Evolutionary conservation across 2,329 filamentous ascomycete species (phyloP).

Genomic region (Botrytis pseudocinerea): DNA sequence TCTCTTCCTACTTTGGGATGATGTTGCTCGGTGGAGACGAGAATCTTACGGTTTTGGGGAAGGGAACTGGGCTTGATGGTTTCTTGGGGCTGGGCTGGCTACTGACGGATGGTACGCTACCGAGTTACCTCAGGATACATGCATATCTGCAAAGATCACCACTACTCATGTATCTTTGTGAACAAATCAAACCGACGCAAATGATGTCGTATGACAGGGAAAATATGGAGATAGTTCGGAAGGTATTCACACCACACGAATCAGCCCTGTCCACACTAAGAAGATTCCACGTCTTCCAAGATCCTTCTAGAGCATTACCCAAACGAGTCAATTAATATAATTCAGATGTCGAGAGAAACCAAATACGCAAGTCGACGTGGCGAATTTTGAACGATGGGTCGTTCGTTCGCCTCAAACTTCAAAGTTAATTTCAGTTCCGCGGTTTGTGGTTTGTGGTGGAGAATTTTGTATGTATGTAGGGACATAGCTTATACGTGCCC

Average conservation of each 20-base stretch:
- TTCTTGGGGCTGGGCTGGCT: slow-evolving; percentile 5
- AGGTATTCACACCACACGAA: background rate
- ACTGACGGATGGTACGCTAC: background rate
- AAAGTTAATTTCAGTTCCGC: background rate
- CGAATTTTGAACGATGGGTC: slow-evolving; percentile 5
- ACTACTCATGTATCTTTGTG: background rate
- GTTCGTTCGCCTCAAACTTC: slow-evolving; percentile 15
- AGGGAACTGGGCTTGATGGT: background rate
- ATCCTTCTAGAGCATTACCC: slow-evolving; percentile 11
- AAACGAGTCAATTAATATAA: slow-evolving; percentile 14
- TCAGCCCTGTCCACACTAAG: background rate
- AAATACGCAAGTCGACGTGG: slow-evolving; percentile 4
- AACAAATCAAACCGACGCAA: background rate
- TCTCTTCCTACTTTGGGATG: slow-evolving; percentile 16
- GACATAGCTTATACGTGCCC: background rate
- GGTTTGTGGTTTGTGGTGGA: background rate
- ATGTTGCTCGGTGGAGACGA: slow-evolving; percentile 8
- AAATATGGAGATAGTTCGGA: background rate
- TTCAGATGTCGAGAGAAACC: background rate
- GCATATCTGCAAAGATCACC: slow-evolving; percentile 2
- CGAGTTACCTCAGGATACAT: background rate
- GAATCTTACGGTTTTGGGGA: background rate
- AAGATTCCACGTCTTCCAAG: slow-evolving; percentile 5
- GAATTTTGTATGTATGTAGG: slow-evolving; percentile 5
- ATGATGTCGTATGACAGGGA: background rate